Percentiles rank a stretch among this genome's conserved stretches.
phyloP scores from a whole-genome alignment of 345 rosid genomes.

The Litchi chinensis region DNA sequence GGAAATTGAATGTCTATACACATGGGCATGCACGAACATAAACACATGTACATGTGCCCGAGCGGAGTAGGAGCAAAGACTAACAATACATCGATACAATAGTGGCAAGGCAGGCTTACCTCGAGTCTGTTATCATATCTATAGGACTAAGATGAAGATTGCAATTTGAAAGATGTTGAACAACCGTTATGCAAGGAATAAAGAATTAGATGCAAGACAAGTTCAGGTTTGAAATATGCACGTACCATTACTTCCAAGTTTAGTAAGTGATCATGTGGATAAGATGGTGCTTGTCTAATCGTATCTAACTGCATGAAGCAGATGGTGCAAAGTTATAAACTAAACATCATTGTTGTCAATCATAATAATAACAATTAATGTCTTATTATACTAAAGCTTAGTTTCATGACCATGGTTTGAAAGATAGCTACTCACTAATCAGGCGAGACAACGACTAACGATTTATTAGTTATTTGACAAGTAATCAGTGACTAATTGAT shows the following conservation, averaged over 20 bases:
- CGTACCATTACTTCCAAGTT: constrained; percentile 31
- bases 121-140: constrained; percentile 60
- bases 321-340: neutral
- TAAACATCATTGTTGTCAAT: neutral
- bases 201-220: constrained; percentile 17
- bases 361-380: neutral
- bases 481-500: no score
- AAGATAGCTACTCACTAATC: no score
- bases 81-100: neutral
- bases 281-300: constrained; percentile 5
- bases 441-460: no score
- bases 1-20: neutral
- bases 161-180: constrained; percentile 25
- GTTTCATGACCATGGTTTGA: no score
- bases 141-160: constrained; percentile 43
- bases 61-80: neutral
- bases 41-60: no score
- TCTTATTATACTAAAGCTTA: neutral
- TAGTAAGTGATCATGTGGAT: constrained; percentile 21
- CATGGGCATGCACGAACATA: no score
- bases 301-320: constrained; percentile 27
- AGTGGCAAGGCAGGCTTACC: constrained; percentile 37
- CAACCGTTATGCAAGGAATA: neutral
- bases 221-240: constrained; percentile 14
- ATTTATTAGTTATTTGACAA: no score